A percentile compares a stretch with the other conserved stretches of the same genome.
These are phyloP conservation scores for Colletotrichum sp. DNA, from an alignment of 2,329 filamentous ascomycete species.

Conservation along the genomic window DNA sequence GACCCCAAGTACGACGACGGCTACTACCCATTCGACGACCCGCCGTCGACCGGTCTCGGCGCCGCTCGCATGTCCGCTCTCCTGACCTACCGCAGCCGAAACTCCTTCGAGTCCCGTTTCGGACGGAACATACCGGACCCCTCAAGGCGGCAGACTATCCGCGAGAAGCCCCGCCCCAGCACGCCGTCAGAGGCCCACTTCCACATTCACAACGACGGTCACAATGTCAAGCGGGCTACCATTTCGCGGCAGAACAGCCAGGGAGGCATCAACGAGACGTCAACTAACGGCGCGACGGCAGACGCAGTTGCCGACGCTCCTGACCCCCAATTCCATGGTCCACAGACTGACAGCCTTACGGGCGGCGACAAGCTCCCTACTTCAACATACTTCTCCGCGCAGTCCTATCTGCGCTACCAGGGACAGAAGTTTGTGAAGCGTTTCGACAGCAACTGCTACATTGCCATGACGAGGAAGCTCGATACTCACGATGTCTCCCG, in stretches of 20 bases:
- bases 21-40: conserved; percentile 88
- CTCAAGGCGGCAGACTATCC: conserved; percentile 82
- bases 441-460: conserved; percentile 99
- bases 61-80: conserved; percentile 97
- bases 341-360: conserved; percentile 52
- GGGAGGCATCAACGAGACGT: background rate
- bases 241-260: conserved; percentile 53
- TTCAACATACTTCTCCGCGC: conserved; percentile 95
- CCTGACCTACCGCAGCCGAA: conserved; percentile 92
- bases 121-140: conserved; percentile 91
- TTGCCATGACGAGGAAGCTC: conserved; percentile 96
- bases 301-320: conserved; percentile 27
- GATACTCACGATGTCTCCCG: conserved; percentile 96
- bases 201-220: conserved; percentile 83
- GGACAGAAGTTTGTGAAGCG: conserved; percentile 95
- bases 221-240: conserved; percentile 63
- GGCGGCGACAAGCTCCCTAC: conserved; percentile 59
- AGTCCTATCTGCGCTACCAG: conserved; percentile 97
- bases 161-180: conserved; percentile 63
- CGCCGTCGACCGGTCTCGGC: conserved; percentile 84
- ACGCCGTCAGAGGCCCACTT: conserved; percentile 77
- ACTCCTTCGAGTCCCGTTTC: conserved; percentile 96
- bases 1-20: conserved; percentile 99
- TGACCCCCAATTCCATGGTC: conserved; percentile 76
- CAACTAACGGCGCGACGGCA: conserved; percentile 27